Percentiles rank a stretch among this genome's conserved stretches.
phyloP scores from a whole-genome alignment of 176 grass and related monocot genomes.

The Ampelocalamus luodianensis region DNA sequence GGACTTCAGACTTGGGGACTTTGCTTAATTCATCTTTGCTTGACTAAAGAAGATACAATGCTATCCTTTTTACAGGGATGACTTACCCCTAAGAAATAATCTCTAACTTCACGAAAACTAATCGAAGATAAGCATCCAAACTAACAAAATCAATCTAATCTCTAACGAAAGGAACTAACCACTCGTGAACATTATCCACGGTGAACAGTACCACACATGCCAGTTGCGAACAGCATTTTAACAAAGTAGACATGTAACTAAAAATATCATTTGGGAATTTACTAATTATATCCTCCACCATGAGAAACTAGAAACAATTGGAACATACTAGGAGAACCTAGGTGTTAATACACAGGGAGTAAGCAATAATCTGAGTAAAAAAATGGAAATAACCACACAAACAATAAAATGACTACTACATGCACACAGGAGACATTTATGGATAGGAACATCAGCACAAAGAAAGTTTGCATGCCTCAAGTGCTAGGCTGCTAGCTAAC shows the following conservation, averaged over 20 bases:
- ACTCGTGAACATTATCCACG: background rate
- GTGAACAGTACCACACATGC: background rate
- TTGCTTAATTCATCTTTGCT: background rate
- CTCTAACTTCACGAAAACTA: background rate
- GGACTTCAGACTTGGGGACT: background rate
- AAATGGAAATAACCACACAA: background rate
- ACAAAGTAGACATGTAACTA: background rate
- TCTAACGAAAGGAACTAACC: background rate
- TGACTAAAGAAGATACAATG: no score
- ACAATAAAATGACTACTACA: slow-evolving; percentile 23
- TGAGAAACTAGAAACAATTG: slow-evolving; percentile 20
- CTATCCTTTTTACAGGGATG: background rate
- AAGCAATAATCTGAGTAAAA: background rate
- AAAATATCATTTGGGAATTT: background rate
- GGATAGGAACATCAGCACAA: slow-evolving; percentile 33
- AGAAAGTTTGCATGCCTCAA: slow-evolving; percentile 10
- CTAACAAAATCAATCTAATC: background rate
- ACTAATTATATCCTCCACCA: background rate
- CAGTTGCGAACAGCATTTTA: slow-evolving; percentile 26
- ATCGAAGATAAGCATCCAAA: background rate
- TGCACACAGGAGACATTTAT: slow-evolving; percentile 4
- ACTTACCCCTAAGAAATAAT: background rate
- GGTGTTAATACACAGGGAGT: slow-evolving; percentile 6
- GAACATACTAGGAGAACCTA: background rate
- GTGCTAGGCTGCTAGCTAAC: slow-evolving; percentile 9